These are phyloP conservation scores for Curvularia sp. DNA, from an alignment of 2,329 filamentous ascomycete species.

Conservation along the genomic window DNA sequence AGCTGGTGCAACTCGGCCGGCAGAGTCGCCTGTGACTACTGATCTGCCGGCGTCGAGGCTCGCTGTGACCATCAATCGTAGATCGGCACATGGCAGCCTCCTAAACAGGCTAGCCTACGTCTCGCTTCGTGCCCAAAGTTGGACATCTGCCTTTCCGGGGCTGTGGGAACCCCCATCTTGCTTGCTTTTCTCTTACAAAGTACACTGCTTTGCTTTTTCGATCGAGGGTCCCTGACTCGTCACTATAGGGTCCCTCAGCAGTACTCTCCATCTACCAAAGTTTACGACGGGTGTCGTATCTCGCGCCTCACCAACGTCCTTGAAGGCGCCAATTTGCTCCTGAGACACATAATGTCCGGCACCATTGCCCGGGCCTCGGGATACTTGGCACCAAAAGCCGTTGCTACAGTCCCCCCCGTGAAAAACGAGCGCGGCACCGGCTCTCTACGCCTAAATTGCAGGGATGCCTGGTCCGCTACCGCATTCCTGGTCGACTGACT, in stretches of 20 bases:
- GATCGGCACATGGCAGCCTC: constrained; percentile 10
- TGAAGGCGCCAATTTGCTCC: neutral
- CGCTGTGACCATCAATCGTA: constrained; percentile 5
- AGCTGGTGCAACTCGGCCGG: neutral
- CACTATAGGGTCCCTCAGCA: neutral
- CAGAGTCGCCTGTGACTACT: neutral
- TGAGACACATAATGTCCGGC: constrained; percentile 1
- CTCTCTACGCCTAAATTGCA: constrained; percentile 2
- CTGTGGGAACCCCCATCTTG: neutral
- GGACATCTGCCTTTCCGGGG: neutral
- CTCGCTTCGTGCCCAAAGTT: constrained; percentile 9
- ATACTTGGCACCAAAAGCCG: constrained; percentile 3
- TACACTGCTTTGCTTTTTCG: neutral
- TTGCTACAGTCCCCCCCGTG: constrained; percentile 9
- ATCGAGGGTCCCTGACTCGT: neutral
- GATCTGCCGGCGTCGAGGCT: constrained; percentile 2
- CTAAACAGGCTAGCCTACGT: neutral
- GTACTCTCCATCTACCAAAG: neutral
- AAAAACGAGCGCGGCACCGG: constrained; percentile 15
- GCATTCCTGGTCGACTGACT: neutral
- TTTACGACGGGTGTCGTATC: neutral
- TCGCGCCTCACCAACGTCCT: neutral
- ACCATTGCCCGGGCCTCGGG: neutral
- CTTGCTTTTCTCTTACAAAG: neutral
- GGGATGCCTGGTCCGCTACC: constrained; percentile 2